Evolutionary conservation across 2,329 filamentous ascomycete genomes (phyloP).

Genomic region (Cladosporium sp.): DNA sequence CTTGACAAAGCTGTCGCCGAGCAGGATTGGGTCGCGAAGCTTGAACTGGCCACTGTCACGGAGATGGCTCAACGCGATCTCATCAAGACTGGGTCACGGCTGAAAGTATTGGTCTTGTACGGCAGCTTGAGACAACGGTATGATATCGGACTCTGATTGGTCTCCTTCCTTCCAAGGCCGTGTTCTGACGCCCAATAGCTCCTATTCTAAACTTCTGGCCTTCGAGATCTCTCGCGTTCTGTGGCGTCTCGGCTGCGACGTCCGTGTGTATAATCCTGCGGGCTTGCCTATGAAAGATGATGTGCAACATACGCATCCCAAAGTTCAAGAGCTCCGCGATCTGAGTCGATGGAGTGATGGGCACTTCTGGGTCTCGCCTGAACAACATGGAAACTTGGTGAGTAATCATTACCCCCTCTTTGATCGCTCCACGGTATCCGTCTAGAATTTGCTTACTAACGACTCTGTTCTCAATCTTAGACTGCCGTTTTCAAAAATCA

Average conservation of each 20-base stretch:
- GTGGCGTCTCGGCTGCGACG: constrained; percentile 66
- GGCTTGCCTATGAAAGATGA: constrained; percentile 66
- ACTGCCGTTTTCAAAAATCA: constrained; percentile 70
- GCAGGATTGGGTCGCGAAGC: constrained; percentile 58
- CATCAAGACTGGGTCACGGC: constrained; percentile 40
- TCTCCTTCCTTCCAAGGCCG: too few species aligned
- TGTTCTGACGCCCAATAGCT: constrained; percentile 44
- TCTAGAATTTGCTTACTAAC: not conserved
- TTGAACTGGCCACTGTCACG: constrained; percentile 58
- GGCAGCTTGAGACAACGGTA: constrained; percentile 56
- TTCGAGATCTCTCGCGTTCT: constrained; percentile 63
- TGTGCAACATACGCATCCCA: constrained; percentile 57
- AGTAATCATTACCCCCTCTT: too few species aligned
- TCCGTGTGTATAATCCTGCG: constrained; percentile 62
- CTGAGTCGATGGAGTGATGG: constrained; percentile 67
- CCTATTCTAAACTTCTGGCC: constrained; percentile 63
- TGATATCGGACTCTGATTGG: too few species aligned
- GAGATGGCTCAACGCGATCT: constrained; percentile 48
- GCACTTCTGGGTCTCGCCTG: constrained; percentile 66
- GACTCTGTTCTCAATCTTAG: constrained; percentile 31
- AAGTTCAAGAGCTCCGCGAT: constrained; percentile 64
- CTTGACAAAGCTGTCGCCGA: constrained; percentile 41
- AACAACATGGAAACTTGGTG: constrained; percentile 67
- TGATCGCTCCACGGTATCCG: too few species aligned
- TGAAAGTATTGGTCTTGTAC: constrained; percentile 63